phyloP scores from a whole-genome alignment of 169 alveolate species.

The Condylostoma magnum region DNA sequence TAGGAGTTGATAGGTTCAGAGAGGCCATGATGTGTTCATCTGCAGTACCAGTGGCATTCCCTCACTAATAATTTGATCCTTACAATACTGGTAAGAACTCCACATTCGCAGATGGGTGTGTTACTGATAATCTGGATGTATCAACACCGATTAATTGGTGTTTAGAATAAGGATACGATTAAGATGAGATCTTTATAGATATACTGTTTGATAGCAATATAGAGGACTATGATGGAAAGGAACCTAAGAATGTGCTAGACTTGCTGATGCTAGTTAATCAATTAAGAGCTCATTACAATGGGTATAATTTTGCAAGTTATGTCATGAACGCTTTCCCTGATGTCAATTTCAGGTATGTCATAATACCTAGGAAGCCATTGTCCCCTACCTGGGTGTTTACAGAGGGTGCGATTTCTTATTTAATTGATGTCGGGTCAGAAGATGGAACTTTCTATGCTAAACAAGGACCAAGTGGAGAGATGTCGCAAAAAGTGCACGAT shows the following conservation, averaged over 20 bases:
- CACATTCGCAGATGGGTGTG: constrained; percentile 31
- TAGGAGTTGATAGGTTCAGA: neutral
- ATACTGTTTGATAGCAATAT: constrained; percentile 1
- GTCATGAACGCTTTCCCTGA: neutral
- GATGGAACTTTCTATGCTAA: too few species aligned
- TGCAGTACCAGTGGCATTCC: constrained; percentile 29
- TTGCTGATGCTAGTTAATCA: neutral
- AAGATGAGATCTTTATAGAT: neutral
- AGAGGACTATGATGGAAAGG: neutral
- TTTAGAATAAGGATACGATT: neutral
- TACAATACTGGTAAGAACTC: too few species aligned
- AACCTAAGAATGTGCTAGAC: neutral
- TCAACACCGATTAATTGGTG: constrained; percentile 7
- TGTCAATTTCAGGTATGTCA: constrained; percentile 17
- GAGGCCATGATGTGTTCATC: constrained; percentile 31
- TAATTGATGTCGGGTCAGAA: too few species aligned
- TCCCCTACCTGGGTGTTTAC: too few species aligned
- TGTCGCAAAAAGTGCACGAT: too few species aligned
- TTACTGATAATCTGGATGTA: neutral
- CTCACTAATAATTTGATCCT: constrained; percentile 15
- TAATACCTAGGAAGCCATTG: too few species aligned
- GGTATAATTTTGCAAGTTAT: neutral
- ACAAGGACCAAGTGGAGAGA: too few species aligned
- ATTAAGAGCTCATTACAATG: neutral
- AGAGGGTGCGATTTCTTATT: too few species aligned